phyloP scores from a whole-genome alignment of 768 basidiomycete genomes.

The Suillus ampliporus region DNA sequence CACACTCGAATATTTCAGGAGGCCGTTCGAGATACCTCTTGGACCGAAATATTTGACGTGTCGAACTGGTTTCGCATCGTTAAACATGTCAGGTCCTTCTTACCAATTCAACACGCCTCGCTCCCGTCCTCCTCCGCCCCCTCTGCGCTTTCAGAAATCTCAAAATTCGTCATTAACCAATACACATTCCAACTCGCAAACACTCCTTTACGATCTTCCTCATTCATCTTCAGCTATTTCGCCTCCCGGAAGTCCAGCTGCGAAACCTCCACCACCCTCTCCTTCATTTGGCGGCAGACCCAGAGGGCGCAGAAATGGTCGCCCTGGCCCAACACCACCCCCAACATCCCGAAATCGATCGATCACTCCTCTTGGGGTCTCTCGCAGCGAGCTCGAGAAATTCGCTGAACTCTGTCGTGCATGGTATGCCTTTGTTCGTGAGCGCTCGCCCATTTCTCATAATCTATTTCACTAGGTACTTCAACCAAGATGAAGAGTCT shows the following conservation, averaged over 20 bases:
- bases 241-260: constrained; percentile 61
- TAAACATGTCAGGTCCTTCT: constrained; percentile 60
- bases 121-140: constrained; percentile 60
- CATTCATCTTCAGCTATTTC: constrained; percentile 56
- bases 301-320: constrained; percentile 53
- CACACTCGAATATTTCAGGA: constrained; percentile 20
- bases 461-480: constrained; percentile 63
- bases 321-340: constrained; percentile 57
- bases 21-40: constrained; percentile 8
- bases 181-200: constrained; percentile 54
- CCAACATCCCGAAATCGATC: constrained; percentile 68
- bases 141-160: constrained; percentile 59
- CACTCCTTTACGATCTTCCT: constrained; percentile 80
- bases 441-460: constrained; percentile 17
- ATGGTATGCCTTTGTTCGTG: constrained; percentile 56
- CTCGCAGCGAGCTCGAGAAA: constrained; percentile 72
- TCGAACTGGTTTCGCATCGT: constrained; percentile 43
- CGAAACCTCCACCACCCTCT: constrained; percentile 60
- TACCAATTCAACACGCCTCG: constrained; percentile 71
- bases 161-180: constrained; percentile 49
- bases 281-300: constrained; percentile 59
- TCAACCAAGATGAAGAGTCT: constrained; percentile 77
- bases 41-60: constrained; percentile 16
- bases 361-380: constrained; percentile 68
- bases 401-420: constrained; percentile 80